These are phyloP conservation scores for Saccharomyces eubayanus DNA, from an alignment of 805 yeast species.

Conservation along the genomic window DNA sequence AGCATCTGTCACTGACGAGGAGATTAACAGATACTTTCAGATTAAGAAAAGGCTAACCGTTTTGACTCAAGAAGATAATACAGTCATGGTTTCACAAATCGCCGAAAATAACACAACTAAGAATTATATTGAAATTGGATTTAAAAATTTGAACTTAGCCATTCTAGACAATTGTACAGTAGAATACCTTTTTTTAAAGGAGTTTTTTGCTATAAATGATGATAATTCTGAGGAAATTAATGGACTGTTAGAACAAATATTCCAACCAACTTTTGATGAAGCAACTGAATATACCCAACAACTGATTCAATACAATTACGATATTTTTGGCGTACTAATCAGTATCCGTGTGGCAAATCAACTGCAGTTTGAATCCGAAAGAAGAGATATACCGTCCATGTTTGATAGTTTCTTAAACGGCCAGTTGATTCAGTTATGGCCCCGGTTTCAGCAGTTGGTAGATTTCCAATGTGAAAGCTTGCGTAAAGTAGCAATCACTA, in stretches of 20 bases:
- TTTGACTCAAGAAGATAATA: conserved; percentile 44
- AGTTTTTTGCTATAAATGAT: conserved; percentile 50
- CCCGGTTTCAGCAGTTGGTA: conserved; percentile 66
- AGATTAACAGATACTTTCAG: conserved; percentile 46
- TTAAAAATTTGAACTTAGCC: conserved; percentile 64
- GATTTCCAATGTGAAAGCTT: conserved; percentile 71
- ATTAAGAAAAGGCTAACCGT: conserved; percentile 55
- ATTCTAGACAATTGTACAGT: conserved; percentile 67
- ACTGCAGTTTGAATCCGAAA: conserved; percentile 57
- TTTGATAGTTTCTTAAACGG: conserved; percentile 57
- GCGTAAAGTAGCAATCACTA: conserved; percentile 39
- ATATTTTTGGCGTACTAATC: conserved; percentile 69
- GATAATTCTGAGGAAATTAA: conserved; percentile 36
- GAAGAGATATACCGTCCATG: conserved; percentile 54
- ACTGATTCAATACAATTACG: conserved; percentile 40
- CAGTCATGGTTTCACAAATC: conserved; percentile 72
- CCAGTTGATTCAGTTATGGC: conserved; percentile 71
- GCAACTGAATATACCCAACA: conserved; percentile 44
- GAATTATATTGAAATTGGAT: conserved; percentile 66
- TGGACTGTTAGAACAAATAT: conserved; percentile 41
- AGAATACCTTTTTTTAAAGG: conserved; percentile 65
- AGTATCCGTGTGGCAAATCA: conserved; percentile 65
- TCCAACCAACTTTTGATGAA: conserved; percentile 43
- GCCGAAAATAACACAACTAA: conserved; percentile 67
- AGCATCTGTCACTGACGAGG: conserved; percentile 15